A percentile compares a stretch with the other conserved stretches of the same genome.
phyloP scores from a whole-genome alignment of 371 early-diverging fungal genomes.

The Fennellomyces sp. region DNA sequence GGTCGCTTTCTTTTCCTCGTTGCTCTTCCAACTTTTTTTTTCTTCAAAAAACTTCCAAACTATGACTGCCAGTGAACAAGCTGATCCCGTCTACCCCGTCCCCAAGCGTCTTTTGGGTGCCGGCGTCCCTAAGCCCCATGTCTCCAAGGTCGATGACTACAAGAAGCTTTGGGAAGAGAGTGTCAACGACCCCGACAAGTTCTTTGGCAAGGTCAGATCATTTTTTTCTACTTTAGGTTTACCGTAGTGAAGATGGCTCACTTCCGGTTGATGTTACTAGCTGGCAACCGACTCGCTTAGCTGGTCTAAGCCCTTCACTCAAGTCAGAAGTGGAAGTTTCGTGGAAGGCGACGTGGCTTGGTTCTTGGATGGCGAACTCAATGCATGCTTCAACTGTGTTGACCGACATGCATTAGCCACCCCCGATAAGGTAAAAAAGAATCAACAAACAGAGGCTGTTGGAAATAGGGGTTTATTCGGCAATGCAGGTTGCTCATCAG shows the following conservation, averaged over 20 bases:
- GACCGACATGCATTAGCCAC: constrained; percentile 88
- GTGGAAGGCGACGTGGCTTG: constrained; percentile 84
- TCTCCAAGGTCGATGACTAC: constrained; percentile 75
- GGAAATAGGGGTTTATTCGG: not conserved
- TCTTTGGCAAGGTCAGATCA: constrained; percentile 78
- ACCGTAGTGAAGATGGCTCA: not conserved
- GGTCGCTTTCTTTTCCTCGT: not conserved
- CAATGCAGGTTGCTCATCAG: not conserved
- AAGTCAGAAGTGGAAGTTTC: constrained; percentile 68
- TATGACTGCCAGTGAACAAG: constrained; percentile 2
- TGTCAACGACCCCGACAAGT: constrained; percentile 70
- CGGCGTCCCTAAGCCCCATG: constrained; percentile 57
- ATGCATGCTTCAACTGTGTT: constrained; percentile 96
- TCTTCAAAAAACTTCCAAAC: not conserved
- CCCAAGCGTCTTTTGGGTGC: constrained; percentile 46
- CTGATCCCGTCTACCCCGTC: constrained; percentile 41
- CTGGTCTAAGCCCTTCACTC: constrained; percentile 80
- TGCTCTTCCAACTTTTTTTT: not conserved
- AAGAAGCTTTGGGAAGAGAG: constrained; percentile 68
- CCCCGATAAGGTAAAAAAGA: constrained; percentile 58
- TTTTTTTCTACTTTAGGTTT: not conserved
- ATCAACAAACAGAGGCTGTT: not conserved
- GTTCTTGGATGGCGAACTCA: constrained; percentile 95
- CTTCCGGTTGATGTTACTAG: constrained; percentile 28
- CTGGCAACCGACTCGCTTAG: constrained; percentile 71